Percentiles rank a stretch among this genome's conserved stretches.
phyloP scores from a whole-genome alignment of 768 basidiomycete species.

The Rhodotorula kratochvilovae region DNA sequence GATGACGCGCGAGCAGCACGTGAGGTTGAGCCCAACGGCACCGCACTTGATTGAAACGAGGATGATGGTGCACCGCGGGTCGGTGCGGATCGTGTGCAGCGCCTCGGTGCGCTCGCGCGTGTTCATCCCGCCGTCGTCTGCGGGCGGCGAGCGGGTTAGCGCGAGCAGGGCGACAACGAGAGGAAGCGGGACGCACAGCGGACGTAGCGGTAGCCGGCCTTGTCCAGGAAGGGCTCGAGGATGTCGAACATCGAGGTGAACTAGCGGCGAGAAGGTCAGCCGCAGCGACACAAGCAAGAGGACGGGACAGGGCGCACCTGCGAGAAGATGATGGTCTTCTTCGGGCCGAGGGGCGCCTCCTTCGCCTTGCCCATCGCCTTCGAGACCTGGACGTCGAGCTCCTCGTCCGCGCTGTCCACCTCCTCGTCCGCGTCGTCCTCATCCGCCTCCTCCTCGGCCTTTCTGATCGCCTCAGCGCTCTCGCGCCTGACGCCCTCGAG shows the following conservation, averaged over 20 bases:
- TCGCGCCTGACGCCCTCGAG: slow-evolving; percentile 60
- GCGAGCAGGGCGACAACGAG: background rate
- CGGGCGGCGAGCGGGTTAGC: background rate
- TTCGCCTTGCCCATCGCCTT: background rate
- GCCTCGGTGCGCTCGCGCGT: slow-evolving; percentile 70
- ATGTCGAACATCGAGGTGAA: slow-evolving; percentile 75
- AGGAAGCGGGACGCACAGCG: slow-evolving; percentile 63
- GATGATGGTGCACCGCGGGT: slow-evolving; percentile 63
- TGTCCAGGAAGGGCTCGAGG: slow-evolving; percentile 74
- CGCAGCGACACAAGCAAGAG: background rate
- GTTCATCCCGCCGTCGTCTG: slow-evolving; percentile 86
- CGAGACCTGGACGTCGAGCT: background rate
- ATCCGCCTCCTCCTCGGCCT: slow-evolving; percentile 25
- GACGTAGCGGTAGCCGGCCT: slow-evolving; percentile 65
- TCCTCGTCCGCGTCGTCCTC: background rate
- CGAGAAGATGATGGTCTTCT: slow-evolving; percentile 96
- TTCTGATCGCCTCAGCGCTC: slow-evolving; percentile 51
- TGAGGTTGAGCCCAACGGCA: slow-evolving; percentile 70
- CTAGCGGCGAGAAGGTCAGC: slow-evolving; percentile 14
- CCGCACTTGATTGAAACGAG: slow-evolving; percentile 55
- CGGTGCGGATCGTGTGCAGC: slow-evolving; percentile 65
- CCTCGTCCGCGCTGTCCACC: background rate
- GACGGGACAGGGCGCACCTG: slow-evolving; percentile 45
- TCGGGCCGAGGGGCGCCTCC: slow-evolving; percentile 45
- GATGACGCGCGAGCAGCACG: slow-evolving; percentile 89